Evolutionary conservation across 2,329 filamentous ascomycete genomes (phyloP).

Genomic region (Neopestalotiopsis sp.): DNA sequence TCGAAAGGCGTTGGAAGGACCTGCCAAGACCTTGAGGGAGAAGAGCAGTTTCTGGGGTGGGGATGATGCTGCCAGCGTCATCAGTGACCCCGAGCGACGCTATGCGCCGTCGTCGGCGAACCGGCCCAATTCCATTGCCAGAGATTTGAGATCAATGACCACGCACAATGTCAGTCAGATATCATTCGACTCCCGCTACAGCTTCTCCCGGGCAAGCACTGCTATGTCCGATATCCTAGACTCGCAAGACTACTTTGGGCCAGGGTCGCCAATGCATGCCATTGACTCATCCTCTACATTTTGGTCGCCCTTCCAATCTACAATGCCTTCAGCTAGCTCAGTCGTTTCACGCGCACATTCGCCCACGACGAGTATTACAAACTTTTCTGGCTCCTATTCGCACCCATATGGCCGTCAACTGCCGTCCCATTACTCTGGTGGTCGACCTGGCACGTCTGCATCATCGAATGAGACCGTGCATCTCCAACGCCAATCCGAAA

Average conservation of each 20-base stretch:
- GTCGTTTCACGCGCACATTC: slow-evolving; percentile 64
- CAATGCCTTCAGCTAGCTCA: slow-evolving; percentile 68
- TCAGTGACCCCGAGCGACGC: slow-evolving; percentile 60
- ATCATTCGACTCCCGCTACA: slow-evolving; percentile 72
- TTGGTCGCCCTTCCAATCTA: slow-evolving; percentile 85
- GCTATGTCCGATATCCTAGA: slow-evolving; percentile 70
- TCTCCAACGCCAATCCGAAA: slow-evolving; percentile 64
- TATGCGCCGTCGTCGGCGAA: slow-evolving; percentile 44
- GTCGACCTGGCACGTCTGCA: slow-evolving; percentile 67
- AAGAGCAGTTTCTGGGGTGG: slow-evolving; percentile 49
- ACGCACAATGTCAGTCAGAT: slow-evolving; percentile 70
- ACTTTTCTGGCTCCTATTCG: slow-evolving; percentile 57
- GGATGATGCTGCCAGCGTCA: slow-evolving; percentile 58
- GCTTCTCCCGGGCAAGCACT: slow-evolving; percentile 59
- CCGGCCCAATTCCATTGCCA: slow-evolving; percentile 56
- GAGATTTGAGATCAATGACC: slow-evolving; percentile 63
- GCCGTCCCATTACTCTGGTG: slow-evolving; percentile 52
- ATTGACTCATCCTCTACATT: slow-evolving; percentile 81
- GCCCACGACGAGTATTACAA: slow-evolving; percentile 65
- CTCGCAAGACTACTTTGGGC: slow-evolving; percentile 72
- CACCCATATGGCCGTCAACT: slow-evolving; percentile 46
- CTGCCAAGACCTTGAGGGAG: slow-evolving; percentile 44
- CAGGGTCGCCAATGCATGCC: slow-evolving; percentile 70
- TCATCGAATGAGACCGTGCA: slow-evolving; percentile 72
- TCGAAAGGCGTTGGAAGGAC: slow-evolving; percentile 62